These are phyloP conservation scores for Pholiota adiposa DNA, from an alignment of 1,284 basidiomycete genomes.

Conservation along the genomic window DNA sequence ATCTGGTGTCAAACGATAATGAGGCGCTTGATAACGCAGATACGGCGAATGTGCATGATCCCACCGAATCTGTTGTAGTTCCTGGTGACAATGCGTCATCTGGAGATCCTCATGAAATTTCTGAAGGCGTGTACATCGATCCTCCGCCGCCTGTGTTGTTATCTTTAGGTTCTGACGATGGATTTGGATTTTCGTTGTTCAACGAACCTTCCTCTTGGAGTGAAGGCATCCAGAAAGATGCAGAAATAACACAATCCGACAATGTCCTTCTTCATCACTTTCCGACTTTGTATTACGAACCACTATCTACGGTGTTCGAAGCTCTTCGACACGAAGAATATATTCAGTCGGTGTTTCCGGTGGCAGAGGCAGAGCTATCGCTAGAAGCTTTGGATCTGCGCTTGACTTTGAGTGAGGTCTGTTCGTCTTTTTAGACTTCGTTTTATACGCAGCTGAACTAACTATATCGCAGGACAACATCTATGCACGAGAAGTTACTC, in stretches of 20 bases:
- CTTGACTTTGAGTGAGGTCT: conserved; percentile 66
- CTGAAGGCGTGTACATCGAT: conserved; percentile 73
- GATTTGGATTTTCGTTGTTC: conserved; percentile 58
- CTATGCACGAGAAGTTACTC: conserved; percentile 68
- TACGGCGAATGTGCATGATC: not conserved
- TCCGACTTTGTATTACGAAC: conserved; percentile 76
- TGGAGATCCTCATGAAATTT: conserved; percentile 65
- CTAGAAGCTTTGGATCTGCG: conserved; percentile 72
- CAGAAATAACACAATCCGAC: conserved; percentile 2
- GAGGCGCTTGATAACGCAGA: not conserved
- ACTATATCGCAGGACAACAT: conserved; percentile 63
- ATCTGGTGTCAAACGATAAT: not conserved
- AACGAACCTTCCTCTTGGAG: conserved; percentile 46
- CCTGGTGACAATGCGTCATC: conserved; percentile 15
- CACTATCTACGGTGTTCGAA: conserved; percentile 67
- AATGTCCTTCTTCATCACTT: conserved; percentile 57
- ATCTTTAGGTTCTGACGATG: conserved; percentile 47
- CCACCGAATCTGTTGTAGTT: not conserved
- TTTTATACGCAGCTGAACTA: too few species aligned
- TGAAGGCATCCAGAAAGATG: conserved; percentile 3
- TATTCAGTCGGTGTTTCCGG: conserved; percentile 47
- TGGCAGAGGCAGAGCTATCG: conserved; percentile 63
- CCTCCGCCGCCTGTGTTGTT: conserved; percentile 74
- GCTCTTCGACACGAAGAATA: conserved; percentile 65
- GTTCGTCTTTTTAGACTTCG: conserved; percentile 23